Base-by-base conservation (phyloP, 352 stramenopile species). In the Phytophthora pini region DNA sequence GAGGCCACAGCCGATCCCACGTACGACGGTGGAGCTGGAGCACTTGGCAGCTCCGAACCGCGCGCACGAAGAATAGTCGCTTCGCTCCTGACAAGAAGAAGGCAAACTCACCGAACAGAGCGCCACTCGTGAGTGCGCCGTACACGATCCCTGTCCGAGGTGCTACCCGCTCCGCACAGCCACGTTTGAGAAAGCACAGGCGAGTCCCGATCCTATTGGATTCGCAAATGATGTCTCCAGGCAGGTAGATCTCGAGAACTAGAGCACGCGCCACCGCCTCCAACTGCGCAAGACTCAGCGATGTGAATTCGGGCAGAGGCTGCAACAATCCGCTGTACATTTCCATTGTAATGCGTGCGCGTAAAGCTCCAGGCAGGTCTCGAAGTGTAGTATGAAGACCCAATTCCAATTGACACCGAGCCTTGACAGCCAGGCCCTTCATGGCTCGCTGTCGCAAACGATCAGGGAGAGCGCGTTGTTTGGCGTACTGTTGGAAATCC, bases 401-500 rank as follows among this genome's bases (percentile, higher is more conserved):
- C 17, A 90, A 38, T 15, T 82, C 65, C 3, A 93, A 39, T 15
- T 77, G 56, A 36, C 72, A 90, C 34, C 84, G 59, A 4, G 79
- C 82, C 54, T 90, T 90, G 61, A 82, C 79, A 44, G 56, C 51
- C 6, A 91, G 51, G 9, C 80, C 82, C 40, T 89, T 77, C 51
- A 79, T 70, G 0, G 80, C 82, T 0, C 80, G 76, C 17, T 79
- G 70, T 3, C 80, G 76, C 11, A 93, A 32, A 2, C 32, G 27
- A 4, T 65, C 40, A 4, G 84, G 82, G 4, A 93, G 51, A 2
- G 73, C 72, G 31, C 77, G 74, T 38, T 79, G 76, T 52, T 84
- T 88, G 5, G 84, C 80, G 54, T 89, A 93, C 54, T 90, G 82
- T 22, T 91, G 74, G 38, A 93, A 90, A 41, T 87, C 76, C 40